Evolutionary conservation across 2,329 filamentous ascomycete species (phyloP), one percentile per base, ranked within the genome.

Genomic region (Amesomyces nigricolor): DNA sequence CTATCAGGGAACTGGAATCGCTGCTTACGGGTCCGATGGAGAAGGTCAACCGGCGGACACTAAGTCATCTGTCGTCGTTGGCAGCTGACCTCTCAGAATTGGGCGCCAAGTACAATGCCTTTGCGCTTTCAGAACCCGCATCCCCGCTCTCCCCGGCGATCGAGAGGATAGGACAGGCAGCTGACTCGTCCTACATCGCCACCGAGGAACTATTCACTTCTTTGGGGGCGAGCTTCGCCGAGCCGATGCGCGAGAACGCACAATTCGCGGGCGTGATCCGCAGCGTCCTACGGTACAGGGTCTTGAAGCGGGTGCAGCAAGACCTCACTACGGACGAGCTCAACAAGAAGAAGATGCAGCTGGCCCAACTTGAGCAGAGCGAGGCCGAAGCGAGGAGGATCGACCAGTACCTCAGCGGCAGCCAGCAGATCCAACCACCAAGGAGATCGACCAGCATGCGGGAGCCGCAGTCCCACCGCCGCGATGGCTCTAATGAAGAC

Each of bases 321-420:
- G 94, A 99, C 68, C 92, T 97, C 85, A 97, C 94, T 1, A 86
- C 87, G 44, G 94, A 99, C 57, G 91, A 99, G 65, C 77, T 99
- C 10, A 81, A 86, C 53, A 96, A 92, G 77, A 97, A 97, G 75
- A 84, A 81, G 64, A 75, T 80, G 2, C 78, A 94, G 11, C 78
- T 99, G 13, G 89, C 95, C 44, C 88, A 91, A 47, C 75, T 99
- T n/a, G 94, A 99, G 73, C 83, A 85, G 56, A 97, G 92, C 67
- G 94, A 99, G 71, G 81, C 87, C 5, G 94, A 99, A 73, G 91
- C 94, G 0, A 88, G 88, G 67, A 85, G 95, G 46, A 94, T 99
- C 58, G 92, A 97, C 66, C 88, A 95, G 62, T 96, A 96, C 68
- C 80, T 99, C 48, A 89, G 82, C 54, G 86, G 80, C 62, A 88